A percentile compares a stretch with the other conserved stretches of the same genome.
Evolutionary conservation across 345 rosid species (phyloP).

Genomic region (Brassica rapa): DNA sequence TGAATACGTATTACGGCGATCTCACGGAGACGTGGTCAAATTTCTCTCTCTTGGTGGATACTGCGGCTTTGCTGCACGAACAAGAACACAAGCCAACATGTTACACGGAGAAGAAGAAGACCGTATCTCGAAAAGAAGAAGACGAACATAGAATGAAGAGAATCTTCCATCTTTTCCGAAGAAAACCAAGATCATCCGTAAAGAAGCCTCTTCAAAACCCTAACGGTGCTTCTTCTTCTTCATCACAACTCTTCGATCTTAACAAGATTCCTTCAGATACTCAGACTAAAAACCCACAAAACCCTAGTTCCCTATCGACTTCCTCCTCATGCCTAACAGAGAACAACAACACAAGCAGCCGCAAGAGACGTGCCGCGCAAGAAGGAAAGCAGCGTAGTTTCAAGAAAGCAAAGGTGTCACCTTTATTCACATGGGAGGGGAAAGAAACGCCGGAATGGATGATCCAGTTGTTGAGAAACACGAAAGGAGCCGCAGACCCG

Average conservation of each 20-base stretch:
- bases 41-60: slow-evolving; percentile 2
- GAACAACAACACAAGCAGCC: neutral
- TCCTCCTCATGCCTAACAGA: neutral
- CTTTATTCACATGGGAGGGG: neutral
- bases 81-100: neutral
- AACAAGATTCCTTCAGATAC: neutral
- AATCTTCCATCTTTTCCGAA: neutral
- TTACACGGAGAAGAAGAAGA: neutral
- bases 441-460: neutral
- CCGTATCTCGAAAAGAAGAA: neutral
- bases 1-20: neutral
- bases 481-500: neutral
- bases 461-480: neutral
- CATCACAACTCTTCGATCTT: neutral
- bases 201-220: slow-evolving; percentile 3
- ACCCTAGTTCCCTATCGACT: neutral
- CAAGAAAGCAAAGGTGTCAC: neutral
- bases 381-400: neutral
- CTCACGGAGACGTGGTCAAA: neutral
- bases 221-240: neutral
- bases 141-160: neutral
- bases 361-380: neutral
- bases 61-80: neutral
- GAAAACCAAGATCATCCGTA: neutral
- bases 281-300: too few species aligned